Evolutionary conservation across 805 yeast species (phyloP).

Genomic region (Metschnikowia arizonensis): DNA sequence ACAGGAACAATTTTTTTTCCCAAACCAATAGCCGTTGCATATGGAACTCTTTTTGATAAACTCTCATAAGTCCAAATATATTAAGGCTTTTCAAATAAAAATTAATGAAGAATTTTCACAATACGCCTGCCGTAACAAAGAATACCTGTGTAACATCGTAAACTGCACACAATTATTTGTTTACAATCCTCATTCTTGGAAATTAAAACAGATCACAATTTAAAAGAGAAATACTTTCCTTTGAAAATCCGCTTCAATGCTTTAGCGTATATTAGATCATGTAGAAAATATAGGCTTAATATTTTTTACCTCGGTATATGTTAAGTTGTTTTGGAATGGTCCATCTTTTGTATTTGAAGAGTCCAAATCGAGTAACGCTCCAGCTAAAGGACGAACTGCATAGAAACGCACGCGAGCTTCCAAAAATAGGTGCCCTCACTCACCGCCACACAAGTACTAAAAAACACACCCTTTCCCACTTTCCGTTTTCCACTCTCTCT

Average conservation of each 20-base stretch:
- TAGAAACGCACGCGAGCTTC: constrained; percentile 3
- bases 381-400: background rate
- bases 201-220: constrained; percentile 3
- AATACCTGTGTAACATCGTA: background rate
- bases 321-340: background rate
- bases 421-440: constrained; percentile 10
- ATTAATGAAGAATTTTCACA: background rate
- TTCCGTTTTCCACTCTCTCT: too few species aligned
- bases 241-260: background rate
- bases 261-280: background rate
- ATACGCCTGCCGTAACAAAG: background rate
- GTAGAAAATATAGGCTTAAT: background rate
- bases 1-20: background rate
- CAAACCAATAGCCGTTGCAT: background rate
- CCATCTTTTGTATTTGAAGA: background rate
- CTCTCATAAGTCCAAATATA: background rate
- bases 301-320: background rate
- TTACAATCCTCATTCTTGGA: background rate
- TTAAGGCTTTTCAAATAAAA: background rate
- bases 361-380: background rate
- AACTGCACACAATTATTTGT: background rate
- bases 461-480: constrained; percentile 5
- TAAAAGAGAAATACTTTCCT: background rate
- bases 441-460: background rate
- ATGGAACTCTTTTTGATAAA: background rate